Evolutionary conservation across 1,284 basidiomycete species (phyloP), one percentile per base, ranked within the genome.

Genomic region (Amylostereum areolatum): DNA sequence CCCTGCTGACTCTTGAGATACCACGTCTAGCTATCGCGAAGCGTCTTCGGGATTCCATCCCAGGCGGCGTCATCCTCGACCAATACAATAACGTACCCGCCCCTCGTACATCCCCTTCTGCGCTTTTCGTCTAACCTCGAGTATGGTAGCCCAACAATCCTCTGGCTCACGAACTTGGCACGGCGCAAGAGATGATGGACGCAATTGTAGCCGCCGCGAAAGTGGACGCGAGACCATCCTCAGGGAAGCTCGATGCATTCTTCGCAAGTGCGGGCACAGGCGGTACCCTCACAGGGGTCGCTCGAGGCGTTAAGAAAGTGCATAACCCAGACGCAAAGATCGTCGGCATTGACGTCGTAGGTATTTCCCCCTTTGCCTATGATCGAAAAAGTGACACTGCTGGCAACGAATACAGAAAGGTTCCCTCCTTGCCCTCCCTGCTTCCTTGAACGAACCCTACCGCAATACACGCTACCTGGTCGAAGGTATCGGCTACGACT

Each of bases 401-500:
- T 18, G 18, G 18, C 18, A 18, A 18, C 18, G 18, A 18, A 18
- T 32, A 32, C 58, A 89, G 86, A 76, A 80, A 67, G 95, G 95
- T 12, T 95, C 92, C 56, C 81, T 95, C 51, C 81, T 97, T 36
- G 91, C 92, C 0, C 59, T 75, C 33, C 90, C 92, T 0, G 79
- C 82, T 45, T 54, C 62, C 2, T 55, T 68, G 24, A 68, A 67
- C 52, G 47, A 48, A 2, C 74, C 74, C 0, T 80, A 79, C 24
- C 68, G 74, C 36, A 83, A 83, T 2, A 67, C 71, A 5, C 67
- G 72, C 46, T 98, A 97, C 64, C 69, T 86, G 53, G 83, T 97
- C 11, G 95, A 98, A 65, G 95, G 94, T 8, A 97, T 97, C 52
- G 94, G 95, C 18, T 92, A 93, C 59, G 92, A 96, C 64, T 96